These are phyloP conservation scores for Euclidium syriacum DNA, from an alignment of 345 rosid genomes.

Conservation along the genomic window DNA sequence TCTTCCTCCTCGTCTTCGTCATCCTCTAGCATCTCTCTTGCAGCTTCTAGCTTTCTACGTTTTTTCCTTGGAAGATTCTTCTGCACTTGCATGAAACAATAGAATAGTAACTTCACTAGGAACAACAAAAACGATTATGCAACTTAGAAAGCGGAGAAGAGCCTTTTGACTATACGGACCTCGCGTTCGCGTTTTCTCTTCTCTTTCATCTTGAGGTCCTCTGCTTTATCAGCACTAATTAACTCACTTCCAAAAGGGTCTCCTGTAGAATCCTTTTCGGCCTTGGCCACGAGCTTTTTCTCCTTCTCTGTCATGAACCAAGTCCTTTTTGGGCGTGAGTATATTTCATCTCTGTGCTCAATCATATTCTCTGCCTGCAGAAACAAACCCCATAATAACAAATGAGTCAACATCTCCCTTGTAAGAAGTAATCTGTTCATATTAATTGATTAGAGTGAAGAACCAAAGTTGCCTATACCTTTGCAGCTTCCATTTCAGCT, in stretches of 20 bases:
- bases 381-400: constrained; percentile 8
- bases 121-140: constrained; percentile 10
- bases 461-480: constrained; percentile 45
- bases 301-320: constrained; percentile 92
- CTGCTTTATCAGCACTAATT: constrained; percentile 83
- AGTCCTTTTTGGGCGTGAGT: constrained; percentile 81
- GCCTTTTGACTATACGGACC: constrained; percentile 34
- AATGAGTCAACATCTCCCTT: neutral
- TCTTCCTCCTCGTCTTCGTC: constrained; percentile 53
- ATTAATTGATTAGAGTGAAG: neutral
- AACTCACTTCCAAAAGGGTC: constrained; percentile 51
- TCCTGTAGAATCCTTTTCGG: constrained; percentile 56
- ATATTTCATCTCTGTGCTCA: constrained; percentile 76
- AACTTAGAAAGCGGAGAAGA: constrained; percentile 11
- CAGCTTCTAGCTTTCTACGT: constrained; percentile 92
- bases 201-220: constrained; percentile 87
- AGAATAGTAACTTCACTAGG: constrained; percentile 3
- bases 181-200: constrained; percentile 87
- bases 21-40: constrained; percentile 93
- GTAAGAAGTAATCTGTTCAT: neutral
- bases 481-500: constrained; percentile 94
- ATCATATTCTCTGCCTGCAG: constrained; percentile 93
- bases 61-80: constrained; percentile 83
- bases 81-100: constrained; percentile 38
- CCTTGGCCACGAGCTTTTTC: constrained; percentile 65